Conservation (phyloP, 1,284 basidiomycete genomes). For the Apiotrichum sp. region DNA sequence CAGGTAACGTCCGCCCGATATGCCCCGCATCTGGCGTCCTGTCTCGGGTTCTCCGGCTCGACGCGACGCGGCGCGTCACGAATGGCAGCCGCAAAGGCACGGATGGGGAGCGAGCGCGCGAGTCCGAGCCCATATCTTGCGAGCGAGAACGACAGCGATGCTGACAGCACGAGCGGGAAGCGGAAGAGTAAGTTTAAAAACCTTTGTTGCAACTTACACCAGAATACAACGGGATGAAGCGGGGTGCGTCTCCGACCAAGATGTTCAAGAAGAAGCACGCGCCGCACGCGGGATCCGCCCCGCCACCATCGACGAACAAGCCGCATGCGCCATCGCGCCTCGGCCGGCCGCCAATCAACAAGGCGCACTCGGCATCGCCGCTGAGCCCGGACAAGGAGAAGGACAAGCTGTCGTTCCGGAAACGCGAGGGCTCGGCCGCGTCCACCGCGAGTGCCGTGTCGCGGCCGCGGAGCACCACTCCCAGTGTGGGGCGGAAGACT, state of each 20-base stretch:
- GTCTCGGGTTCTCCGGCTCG: slow-evolving; percentile 69
- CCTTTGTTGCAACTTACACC: slow-evolving; percentile 28
- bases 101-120: slow-evolving; percentile 35
- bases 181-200: slow-evolving; percentile 14
- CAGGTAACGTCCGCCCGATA: slow-evolving; percentile 85
- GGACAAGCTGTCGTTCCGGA: background rate
- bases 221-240: slow-evolving; percentile 9
- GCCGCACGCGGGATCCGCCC: slow-evolving; percentile 10
- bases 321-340: slow-evolving; percentile 10
- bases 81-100: slow-evolving; percentile 57
- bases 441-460: background rate
- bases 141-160: slow-evolving; percentile 22
- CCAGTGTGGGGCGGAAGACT: background rate
- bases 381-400: slow-evolving; percentile 1
- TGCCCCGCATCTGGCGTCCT: slow-evolving; percentile 75
- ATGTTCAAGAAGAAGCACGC: slow-evolving; percentile 13
- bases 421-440: background rate
- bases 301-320: slow-evolving; percentile 5
- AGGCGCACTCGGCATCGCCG: slow-evolving; percentile 9
- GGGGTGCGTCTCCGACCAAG: slow-evolving; percentile 13
- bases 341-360: slow-evolving; percentile 13
- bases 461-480: background rate
- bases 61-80: slow-evolving; percentile 62
- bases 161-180: slow-evolving; percentile 17
- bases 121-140: slow-evolving; percentile 33